Evolutionary conservation across 23 red algal genomes (phyloP), one percentile per base, ranked within the genome.

Genomic region (Gracilaria vermiculophylla): DNA sequence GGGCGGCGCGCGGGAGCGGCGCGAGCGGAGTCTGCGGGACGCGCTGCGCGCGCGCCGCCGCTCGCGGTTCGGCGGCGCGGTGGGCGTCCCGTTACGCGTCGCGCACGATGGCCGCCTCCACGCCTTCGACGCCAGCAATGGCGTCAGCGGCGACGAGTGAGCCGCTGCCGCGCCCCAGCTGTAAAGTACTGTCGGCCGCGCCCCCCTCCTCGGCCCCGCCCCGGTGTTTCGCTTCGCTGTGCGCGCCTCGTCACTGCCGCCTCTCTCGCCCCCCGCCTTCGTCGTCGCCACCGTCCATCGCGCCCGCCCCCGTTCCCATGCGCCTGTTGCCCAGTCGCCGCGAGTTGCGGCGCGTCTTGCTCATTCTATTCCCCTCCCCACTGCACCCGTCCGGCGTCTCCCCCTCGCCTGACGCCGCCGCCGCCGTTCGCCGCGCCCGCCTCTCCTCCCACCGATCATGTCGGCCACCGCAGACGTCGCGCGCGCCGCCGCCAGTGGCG

Each of bases 401-500:
- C 3, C 61, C 61, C 14, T 37, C 61, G 5, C 16, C 61, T 3
- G 2, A 3, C 40, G 37, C 23, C 67, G 37, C 67, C 39, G 39
- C 43, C 43, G 43, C 43, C 27, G n/a, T 60, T 19, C 55, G 55
- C 55, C 16, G 43, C 43, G 5, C 12, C 43, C 12, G 43, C 5
- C 0, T 36, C 58, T 8, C 20, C 29, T 29, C 12, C 21, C 21
- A 0, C 54, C 54, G 2, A n/a, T n/a, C 34, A 69, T 69, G 64
- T 2, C 34, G 1, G 1, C 64, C 14, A n/a, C 64, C 11, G 4
- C 43, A 27, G 83, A 50, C 27, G 66, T 65, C 0, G 72, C 82
- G 27, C 80, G 70, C 58, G 80, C 94, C 41, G 94, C 86, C 28
- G 87, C 85, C 2, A 62, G 29, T 10, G 87, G 77, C 66, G 57